Conservation (phyloP, 345 rosid genomes). For the Bruguiera sexangula region DNA sequence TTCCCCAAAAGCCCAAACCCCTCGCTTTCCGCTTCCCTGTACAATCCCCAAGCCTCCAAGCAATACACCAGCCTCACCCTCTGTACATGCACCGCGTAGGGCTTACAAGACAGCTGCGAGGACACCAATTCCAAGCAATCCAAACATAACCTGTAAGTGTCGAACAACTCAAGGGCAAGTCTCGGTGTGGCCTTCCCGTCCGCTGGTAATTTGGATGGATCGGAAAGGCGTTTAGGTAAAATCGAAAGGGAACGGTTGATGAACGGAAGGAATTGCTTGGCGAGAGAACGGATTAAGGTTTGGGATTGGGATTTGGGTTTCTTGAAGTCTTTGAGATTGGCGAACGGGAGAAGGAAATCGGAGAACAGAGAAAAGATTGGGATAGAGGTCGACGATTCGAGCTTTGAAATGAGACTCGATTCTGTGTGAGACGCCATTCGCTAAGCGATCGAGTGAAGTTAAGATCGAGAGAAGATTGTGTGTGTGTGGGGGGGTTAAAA, state of each 20-base stretch:
- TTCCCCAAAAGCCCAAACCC: slow-evolving; percentile 51
- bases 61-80: slow-evolving; percentile 47
- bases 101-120: slow-evolving; percentile 66
- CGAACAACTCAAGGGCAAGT: slow-evolving; percentile 35
- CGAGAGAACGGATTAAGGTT: slow-evolving; percentile 50
- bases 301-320: slow-evolving; percentile 28
- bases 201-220: slow-evolving; percentile 12
- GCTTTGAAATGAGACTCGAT: slow-evolving; percentile 41
- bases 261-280: slow-evolving; percentile 68
- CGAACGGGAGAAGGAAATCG: slow-evolving; percentile 55
- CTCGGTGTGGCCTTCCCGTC: not conserved
- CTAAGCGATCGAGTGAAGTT: not conserved
- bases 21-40: slow-evolving; percentile 39
- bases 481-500: not conserved
- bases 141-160: slow-evolving; percentile 57
- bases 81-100: slow-evolving; percentile 51
- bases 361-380: slow-evolving; percentile 47
- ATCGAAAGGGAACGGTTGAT: slow-evolving; percentile 65
- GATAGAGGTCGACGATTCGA: slow-evolving; percentile 38
- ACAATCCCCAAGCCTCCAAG: slow-evolving; percentile 51
- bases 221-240: slow-evolving; percentile 69
- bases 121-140: slow-evolving; percentile 60
- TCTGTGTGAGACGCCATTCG: slow-evolving; percentile 51
- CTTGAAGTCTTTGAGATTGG: slow-evolving; percentile 25
- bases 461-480: not conserved